Conservation (phyloP, 352 stramenopile species). For the Globisporangium spinosum region DNA sequence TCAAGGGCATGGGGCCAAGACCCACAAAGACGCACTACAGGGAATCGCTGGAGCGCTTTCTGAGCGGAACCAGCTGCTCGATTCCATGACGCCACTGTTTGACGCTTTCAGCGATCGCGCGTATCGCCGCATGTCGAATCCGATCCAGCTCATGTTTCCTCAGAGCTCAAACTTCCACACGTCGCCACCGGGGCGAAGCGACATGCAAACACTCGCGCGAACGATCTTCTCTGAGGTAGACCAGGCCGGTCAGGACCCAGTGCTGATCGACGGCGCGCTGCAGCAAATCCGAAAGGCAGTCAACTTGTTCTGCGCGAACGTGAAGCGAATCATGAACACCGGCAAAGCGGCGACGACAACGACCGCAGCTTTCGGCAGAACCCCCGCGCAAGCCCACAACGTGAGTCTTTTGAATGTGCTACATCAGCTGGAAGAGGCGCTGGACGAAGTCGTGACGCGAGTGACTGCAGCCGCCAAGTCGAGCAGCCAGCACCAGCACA, state of each 20-base stretch:
- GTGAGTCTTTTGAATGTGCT: constrained; percentile 67
- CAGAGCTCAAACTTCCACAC: constrained; percentile 81
- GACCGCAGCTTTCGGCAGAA: constrained; percentile 50
- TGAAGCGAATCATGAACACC: constrained; percentile 72
- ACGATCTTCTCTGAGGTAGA: constrained; percentile 75
- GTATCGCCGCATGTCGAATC: constrained; percentile 60
- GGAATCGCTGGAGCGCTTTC: constrained; percentile 35
- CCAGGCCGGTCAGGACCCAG: constrained; percentile 49
- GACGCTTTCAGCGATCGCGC: constrained; percentile 69
- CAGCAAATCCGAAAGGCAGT: constrained; percentile 63
- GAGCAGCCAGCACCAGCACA: constrained; percentile 1
- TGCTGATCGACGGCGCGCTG: constrained; percentile 53
- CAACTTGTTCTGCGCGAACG: constrained; percentile 61
- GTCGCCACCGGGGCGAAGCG: constrained; percentile 70
- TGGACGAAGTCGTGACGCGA: constrained; percentile 52
- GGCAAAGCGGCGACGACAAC: constrained; percentile 45
- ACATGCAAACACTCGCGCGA: constrained; percentile 79
- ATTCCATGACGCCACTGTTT: constrained; percentile 61
- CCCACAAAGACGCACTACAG: constrained; percentile 20
- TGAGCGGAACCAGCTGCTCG: constrained; percentile 66
- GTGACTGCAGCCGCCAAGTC: constrained; percentile 23
- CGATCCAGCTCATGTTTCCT: constrained; percentile 87
- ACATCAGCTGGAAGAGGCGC: constrained; percentile 56
- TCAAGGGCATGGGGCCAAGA: constrained; percentile 4
- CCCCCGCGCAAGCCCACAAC: constrained; percentile 74